Base-by-base conservation (phyloP, 768 basidiomycete genomes). In the Hypholoma fasciculare region DNA sequence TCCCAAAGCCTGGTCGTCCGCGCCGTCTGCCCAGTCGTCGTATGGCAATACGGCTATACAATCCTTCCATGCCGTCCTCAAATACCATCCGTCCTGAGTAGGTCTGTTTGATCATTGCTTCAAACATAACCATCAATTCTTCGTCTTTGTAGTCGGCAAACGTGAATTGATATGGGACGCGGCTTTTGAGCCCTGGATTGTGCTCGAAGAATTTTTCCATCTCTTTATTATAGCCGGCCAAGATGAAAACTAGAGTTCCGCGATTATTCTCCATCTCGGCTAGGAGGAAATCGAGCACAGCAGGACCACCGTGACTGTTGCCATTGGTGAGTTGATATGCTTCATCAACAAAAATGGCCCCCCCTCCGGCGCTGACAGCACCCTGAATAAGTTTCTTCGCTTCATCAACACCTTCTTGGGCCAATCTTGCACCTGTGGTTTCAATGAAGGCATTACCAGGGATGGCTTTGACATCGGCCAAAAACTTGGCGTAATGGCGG, bases 191-290 rank as follows among this genome's bases (percentile, higher is more conserved):
- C 1, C 88, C 88, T 1, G 88, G 87, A 63, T 90, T 89, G 59
- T 88, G 87, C 59, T 89, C 87, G 57, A 90, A 89, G 72, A 90
- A 90, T 44, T 78, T 83, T 61, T 90, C 88, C 89, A 90, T 89
- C 68, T 90, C 76, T 53, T 81, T 85, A 66, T 74, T 80, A 66
- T 90, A 90, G 4, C 88, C 88, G 0, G 89, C 88, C 2, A 90
- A 74, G 54, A 90, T 82, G 70, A 90, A 90, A 12, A 88, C 84
- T 6, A 89, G 61, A 7, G 73, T 82, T 4, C 86, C 89, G 4
- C 84, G 75, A 36, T 80, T 77, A 65, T 89, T 89, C 64, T 89
- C 87, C 85, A 90, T 89, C 67, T 90, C 88, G 0, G 88, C 86
- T 1, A 90, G 76, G 0, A 90, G 76, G 64, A 83, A 89, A 59